Evolutionary conservation across 352 stramenopile genomes (phyloP).

Genomic region (Saprolegnia diclina): DNA sequence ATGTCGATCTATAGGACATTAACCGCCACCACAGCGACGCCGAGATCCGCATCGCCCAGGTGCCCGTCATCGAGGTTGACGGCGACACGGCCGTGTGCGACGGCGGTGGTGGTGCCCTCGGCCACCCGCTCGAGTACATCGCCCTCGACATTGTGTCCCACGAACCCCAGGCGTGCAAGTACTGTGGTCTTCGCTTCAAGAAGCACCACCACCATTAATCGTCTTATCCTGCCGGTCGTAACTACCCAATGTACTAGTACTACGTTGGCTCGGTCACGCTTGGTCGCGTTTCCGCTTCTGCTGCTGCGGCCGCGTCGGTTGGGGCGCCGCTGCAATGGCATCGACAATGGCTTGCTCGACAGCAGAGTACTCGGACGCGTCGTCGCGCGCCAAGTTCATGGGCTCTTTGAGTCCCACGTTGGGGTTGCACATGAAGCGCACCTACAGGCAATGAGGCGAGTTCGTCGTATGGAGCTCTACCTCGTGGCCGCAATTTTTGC

Average conservation of each 20-base stretch:
- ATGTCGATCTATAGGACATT: conserved; percentile 41
- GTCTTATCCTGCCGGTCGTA: neutral
- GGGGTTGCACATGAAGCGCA: conserved; percentile 71
- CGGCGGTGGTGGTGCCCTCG: conserved; percentile 92
- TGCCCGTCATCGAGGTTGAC: conserved; percentile 90
- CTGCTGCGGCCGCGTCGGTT: neutral
- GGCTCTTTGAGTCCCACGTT: conserved; percentile 41
- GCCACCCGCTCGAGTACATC: conserved; percentile 96
- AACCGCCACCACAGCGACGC: conserved; percentile 87
- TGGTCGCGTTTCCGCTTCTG: conserved; percentile 12
- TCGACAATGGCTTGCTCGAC: conserved; percentile 19
- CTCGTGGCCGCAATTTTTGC: conserved; percentile 47
- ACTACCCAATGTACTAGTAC: neutral
- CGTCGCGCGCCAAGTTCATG: conserved; percentile 44
- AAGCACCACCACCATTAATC: conserved; percentile 72
- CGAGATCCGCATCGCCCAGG: conserved; percentile 79
- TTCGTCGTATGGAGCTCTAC: neutral
- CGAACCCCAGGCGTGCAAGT: conserved; percentile 83
- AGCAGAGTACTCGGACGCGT: conserved; percentile 8
- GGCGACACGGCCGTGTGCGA: conserved; percentile 91
- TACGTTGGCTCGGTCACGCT: conserved; percentile 8
- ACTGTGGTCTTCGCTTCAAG: conserved; percentile 89
- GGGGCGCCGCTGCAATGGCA: neutral
- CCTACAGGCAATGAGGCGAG: conserved; percentile 3
- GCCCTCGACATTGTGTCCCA: conserved; percentile 83